Evolutionary conservation across 1,284 basidiomycete species (phyloP).

Genomic region (Apiotrichum domesticum): DNA sequence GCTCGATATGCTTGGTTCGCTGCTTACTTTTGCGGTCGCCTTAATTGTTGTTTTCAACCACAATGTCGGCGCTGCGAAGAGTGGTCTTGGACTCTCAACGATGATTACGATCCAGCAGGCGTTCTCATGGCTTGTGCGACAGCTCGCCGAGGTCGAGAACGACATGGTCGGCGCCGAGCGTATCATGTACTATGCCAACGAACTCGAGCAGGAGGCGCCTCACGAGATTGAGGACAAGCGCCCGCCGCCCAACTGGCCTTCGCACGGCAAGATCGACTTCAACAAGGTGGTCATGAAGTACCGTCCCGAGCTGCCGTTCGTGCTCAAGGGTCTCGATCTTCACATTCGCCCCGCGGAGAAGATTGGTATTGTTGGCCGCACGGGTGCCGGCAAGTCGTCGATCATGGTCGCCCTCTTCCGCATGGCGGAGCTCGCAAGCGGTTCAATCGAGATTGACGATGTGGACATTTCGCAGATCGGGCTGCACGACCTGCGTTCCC

Average conservation of each 20-base stretch:
- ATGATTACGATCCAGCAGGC: conserved; percentile 51
- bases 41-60: conserved; percentile 69
- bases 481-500: conserved; percentile 49
- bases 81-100: conserved; percentile 52
- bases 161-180: conserved; percentile 88
- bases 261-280: conserved; percentile 45
- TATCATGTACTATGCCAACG: conserved; percentile 60
- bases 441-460: conserved; percentile 46
- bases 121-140: conserved; percentile 77
- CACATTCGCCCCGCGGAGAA: conserved; percentile 50
- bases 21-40: conserved; percentile 71
- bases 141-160: conserved; percentile 79
- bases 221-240: conserved; percentile 58
- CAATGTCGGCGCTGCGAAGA: conserved; percentile 69
- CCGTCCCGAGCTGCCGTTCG: conserved; percentile 50
- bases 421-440: conserved; percentile 47
- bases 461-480: conserved; percentile 52
- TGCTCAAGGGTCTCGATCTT: conserved; percentile 57
- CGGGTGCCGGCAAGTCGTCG: conserved; percentile 56
- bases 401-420: conserved; percentile 54
- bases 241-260: conserved; percentile 63
- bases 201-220: conserved; percentile 71
- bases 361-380: conserved; percentile 52
- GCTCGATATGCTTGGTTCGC: conserved; percentile 72
- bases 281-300: conserved; percentile 50